Evolutionary conservation across 1,284 basidiomycete species (phyloP).

Genomic region (Porogramme epimiltina): DNA sequence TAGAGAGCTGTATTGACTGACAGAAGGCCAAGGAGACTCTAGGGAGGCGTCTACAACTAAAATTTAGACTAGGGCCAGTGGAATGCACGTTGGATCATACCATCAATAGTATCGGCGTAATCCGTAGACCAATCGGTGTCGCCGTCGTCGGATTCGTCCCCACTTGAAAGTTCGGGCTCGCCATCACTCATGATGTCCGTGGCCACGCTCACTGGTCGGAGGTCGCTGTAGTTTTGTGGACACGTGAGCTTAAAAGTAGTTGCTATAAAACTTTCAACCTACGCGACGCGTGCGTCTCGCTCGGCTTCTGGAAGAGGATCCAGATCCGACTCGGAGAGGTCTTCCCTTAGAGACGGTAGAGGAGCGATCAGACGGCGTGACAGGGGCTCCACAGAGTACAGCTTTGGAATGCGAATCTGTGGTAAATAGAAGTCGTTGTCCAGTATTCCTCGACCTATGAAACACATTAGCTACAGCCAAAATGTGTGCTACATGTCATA

Average conservation of each 20-base stretch:
- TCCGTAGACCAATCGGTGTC: slow-evolving; percentile 66
- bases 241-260: no score
- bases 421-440: slow-evolving; percentile 59
- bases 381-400: slow-evolving; percentile 7
- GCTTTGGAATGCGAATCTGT: slow-evolving; percentile 45
- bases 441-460: slow-evolving; percentile 38
- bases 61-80: background rate
- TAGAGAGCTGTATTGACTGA: slow-evolving; percentile 26
- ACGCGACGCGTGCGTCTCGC: slow-evolving; percentile 70
- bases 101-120: slow-evolving; percentile 45
- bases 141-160: slow-evolving; percentile 78
- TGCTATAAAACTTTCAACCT: slow-evolving; percentile 29
- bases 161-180: slow-evolving; percentile 58
- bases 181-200: slow-evolving; percentile 35
- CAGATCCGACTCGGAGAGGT: slow-evolving; percentile 63
- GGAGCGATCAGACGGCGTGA: slow-evolving; percentile 3
- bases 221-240: slow-evolving; percentile 39
- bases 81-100: slow-evolving; percentile 9
- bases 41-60: slow-evolving; percentile 10
- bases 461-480: slow-evolving; percentile 9
- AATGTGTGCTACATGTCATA: slow-evolving; percentile 21
- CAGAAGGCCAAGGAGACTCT: slow-evolving; percentile 17
- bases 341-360: slow-evolving; percentile 11
- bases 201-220: slow-evolving; percentile 47
- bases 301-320: slow-evolving; percentile 62